Base-by-base conservation (phyloP, 768 basidiomycete species). In the Kwoniella dejecticola region DNA sequence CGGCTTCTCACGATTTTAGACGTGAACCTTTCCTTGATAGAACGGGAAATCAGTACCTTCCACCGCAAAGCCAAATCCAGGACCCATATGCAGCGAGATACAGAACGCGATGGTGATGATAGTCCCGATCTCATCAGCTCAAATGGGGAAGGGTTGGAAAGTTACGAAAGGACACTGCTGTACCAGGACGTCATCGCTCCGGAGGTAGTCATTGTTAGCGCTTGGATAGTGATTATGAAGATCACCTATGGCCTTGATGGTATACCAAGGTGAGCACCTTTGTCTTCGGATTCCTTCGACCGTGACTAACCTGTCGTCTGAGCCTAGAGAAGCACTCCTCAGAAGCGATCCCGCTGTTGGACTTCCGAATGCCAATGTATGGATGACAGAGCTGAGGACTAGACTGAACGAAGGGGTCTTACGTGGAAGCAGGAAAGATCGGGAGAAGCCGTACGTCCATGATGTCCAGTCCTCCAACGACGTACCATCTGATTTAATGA, bases 181-280 rank as follows among this genome's bases (percentile, higher is more conserved):
- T 26, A 81, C 89, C 48, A 85, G 82, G 26, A 80, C 89, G 38
- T 86, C 87, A 71, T 80, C 82, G 48, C 81, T 80, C 26, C 81
- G 87, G 31, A 83, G 83, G 4, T 83, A 83, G 21, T 80, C 68
- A 78, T 91, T 23, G 73, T 84, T 36, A 85, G 84, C 3, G 80
- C 81, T 12, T 83, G 84, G 40, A 81, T 91, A 15, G 82, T 92
- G 6, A 86, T 86, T 33, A 80, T 92, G 65, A 94, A 93, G 80
- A 83, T 95, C 83, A 84, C 87, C 24, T 93, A 93, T 70, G 93
- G 91, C 0, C 72, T 93, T 27, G 91, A 93, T 74, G 89, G 86
- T 27, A 81, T 80, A 64, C 57, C 69, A 54, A 84, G 89, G 89
- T 86, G 72, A 61, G 80, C 64, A 45, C 38, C 27, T 42, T 15